Evolutionary conservation across 495 filamentous ascomycete genomes (phyloP), one percentile per base, ranked within the genome.

Genomic region (Hyaloscypha hepaticicola): DNA sequence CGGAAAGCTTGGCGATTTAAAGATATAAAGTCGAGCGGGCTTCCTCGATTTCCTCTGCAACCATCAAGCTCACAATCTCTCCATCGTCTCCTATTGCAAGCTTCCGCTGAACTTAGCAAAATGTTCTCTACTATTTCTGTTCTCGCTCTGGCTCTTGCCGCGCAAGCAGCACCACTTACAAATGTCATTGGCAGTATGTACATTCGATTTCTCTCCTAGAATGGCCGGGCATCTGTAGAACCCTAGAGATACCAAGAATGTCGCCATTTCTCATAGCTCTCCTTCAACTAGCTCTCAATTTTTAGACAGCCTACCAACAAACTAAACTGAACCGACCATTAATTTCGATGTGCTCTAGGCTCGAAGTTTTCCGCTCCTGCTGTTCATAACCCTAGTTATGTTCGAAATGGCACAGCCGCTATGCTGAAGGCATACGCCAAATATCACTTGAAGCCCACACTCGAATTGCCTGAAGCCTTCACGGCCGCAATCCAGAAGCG

Each of bases 381-480:
- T 21, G 67, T 72, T 27, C 62, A 69, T 29, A 69, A 69, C 27
- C 11, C 34, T 53, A 63, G 61, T 25, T 62, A 27, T 26, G 58
- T 61, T 19, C 70, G 70, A 38, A 75, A 75, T 52, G 70, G 70
- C 25, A 70, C 70, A 26, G 63, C 64, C 49, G 68, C 70, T 29
- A 50, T 72, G 58, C 53, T 70, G 19, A 72, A 69, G 52, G 68
- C 70, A 5, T 72, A 70, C 34, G 63, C 62, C 24, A 72, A 72
- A 61, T 53, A 72, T 38, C 1, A 61, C 57, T 49, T 70, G 24
- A 61, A 16, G 14, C 70, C 70, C 9, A 67, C 64, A 11, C 29
- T 55, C 8, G 65, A 66, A 5, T 52, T 70, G 29, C 49, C 61
- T 22, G 3, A 1, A 1, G 55, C 24, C 5, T 66, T 72, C 41